These are phyloP conservation scores for Salix viminalis DNA, from an alignment of 345 rosid species.

Conservation along the genomic window DNA sequence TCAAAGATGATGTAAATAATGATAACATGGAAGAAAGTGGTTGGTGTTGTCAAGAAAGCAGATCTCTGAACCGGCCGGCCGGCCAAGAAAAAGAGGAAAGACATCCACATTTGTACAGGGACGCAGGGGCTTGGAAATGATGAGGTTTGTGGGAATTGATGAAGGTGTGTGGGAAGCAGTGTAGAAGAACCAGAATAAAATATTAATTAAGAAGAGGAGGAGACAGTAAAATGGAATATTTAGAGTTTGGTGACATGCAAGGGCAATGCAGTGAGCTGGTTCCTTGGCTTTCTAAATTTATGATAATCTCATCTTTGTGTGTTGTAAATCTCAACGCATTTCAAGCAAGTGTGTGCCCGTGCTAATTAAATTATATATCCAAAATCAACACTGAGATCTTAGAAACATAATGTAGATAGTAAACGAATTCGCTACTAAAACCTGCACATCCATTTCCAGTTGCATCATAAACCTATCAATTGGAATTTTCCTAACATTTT, in stretches of 20 bases:
- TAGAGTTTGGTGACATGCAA: slow-evolving; percentile 40
- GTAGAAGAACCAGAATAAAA: too few relatives aligned
- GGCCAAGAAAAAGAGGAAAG: background rate
- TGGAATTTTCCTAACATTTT: too few relatives aligned
- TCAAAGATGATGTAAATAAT: slow-evolving; percentile 24
- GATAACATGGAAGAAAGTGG: slow-evolving; percentile 34
- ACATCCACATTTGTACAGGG: background rate
- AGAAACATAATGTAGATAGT: too few relatives aligned
- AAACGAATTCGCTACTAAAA: too few relatives aligned
- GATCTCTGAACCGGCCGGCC: background rate
- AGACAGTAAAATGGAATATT: slow-evolving; percentile 24
- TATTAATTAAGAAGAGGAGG: background rate
- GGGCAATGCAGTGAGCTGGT: background rate
- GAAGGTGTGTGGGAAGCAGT: too few relatives aligned
- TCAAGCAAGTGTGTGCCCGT: slow-evolving; percentile 32
- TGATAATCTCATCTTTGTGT: background rate
- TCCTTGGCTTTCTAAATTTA: slow-evolving; percentile 18
- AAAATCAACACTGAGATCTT: too few relatives aligned
- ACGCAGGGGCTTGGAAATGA: background rate
- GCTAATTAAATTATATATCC: background rate
- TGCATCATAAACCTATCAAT: too few relatives aligned
- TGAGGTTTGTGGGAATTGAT: too few relatives aligned
- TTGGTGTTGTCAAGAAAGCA: slow-evolving; percentile 1
- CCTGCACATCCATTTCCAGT: too few relatives aligned
- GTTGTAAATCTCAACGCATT: slow-evolving; percentile 15